Base-by-base conservation (phyloP, 805 yeast species). In the Candida maesae region DNA sequence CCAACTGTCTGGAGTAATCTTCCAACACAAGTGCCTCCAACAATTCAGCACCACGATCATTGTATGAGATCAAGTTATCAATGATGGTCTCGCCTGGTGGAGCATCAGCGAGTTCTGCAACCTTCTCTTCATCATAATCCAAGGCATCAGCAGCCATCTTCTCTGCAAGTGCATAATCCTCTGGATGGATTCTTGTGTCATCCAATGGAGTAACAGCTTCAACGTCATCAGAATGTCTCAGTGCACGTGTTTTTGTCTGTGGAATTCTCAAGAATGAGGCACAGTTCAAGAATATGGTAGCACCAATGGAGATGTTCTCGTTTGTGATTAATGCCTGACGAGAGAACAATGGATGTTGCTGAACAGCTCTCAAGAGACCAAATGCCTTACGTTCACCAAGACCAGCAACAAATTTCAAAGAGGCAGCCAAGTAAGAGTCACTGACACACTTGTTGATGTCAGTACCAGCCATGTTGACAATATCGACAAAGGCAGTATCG, bases 81-180 rank as follows among this genome's bases (percentile, higher is more conserved):
- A 57, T 57, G 35, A 87, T 83, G 3, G 88, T 85, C 34, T 90
- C 90, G 36, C 90, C 93, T 45, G 83, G 64, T 15, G 67, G 65
- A 24, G 70, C 84, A 46, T 80, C 83, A 57, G 87, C 90, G 35
- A 82, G 62, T 42, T 83, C 90, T 2, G 81, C 83, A 56, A 86
- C 71, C 50, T 89, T 96, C 62, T 91, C 98, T 55, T 95, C 99
- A 54, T 89, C 96, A 49, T 90, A 74, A 60, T 91, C 99, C 50
- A 93, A 73, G 2, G 99, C 98, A 68, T 93, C 99, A 2, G 96
- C 93, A 7, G 97, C 98, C 90, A 93, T 93, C 61, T 93, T 93
- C 37, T 93, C 78, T 3, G 97, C 98, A 52, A 93, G 72, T 49
- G 87, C 95, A 61, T 93, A 93, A 65, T 93, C 99, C 64, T 93